Evolutionary conservation across 1,284 basidiomycete genomes (phyloP).

Genomic region (Thelephora terrestris): DNA sequence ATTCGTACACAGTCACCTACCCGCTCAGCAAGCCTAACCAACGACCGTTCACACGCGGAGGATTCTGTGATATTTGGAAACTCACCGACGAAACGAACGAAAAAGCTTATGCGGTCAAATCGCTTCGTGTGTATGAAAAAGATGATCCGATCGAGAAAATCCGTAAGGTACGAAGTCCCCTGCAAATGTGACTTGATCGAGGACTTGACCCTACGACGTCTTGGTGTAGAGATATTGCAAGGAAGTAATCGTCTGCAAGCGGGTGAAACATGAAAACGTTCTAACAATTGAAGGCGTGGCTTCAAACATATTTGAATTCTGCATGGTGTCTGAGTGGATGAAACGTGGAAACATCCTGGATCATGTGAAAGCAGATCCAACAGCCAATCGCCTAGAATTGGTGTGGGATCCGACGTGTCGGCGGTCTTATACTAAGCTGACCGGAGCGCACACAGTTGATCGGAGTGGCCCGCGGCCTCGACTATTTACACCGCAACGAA

Average conservation of each 20-base stretch:
- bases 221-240: slow-evolving; percentile 1
- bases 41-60: slow-evolving; percentile 5
- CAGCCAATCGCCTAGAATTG: slow-evolving; percentile 6
- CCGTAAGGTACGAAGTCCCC: not conserved
- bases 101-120: slow-evolving; percentile 6
- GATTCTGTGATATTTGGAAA: slow-evolving; percentile 10
- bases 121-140: slow-evolving; percentile 1
- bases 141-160: not conserved
- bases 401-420: slow-evolving; percentile 2
- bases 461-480: slow-evolving; percentile 2
- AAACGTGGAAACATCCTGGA: slow-evolving; percentile 2
- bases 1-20: not conserved
- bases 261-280: slow-evolving; percentile 4
- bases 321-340: slow-evolving; percentile 8
- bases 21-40: not conserved
- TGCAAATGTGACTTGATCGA: not conserved
- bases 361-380: slow-evolving; percentile 3
- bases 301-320: slow-evolving; percentile 4
- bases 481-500: slow-evolving; percentile 1
- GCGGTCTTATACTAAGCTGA: not conserved
- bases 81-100: no score
- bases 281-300: slow-evolving; percentile 7
- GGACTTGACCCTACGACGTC: not conserved
- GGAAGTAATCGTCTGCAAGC: slow-evolving; percentile 8
- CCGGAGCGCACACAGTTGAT: not conserved